Percentiles rank a stretch among this genome's conserved stretches.
Evolutionary conservation across 2,329 filamentous ascomycete genomes (phyloP).

Genomic region (Arthrobotrys iridis): DNA sequence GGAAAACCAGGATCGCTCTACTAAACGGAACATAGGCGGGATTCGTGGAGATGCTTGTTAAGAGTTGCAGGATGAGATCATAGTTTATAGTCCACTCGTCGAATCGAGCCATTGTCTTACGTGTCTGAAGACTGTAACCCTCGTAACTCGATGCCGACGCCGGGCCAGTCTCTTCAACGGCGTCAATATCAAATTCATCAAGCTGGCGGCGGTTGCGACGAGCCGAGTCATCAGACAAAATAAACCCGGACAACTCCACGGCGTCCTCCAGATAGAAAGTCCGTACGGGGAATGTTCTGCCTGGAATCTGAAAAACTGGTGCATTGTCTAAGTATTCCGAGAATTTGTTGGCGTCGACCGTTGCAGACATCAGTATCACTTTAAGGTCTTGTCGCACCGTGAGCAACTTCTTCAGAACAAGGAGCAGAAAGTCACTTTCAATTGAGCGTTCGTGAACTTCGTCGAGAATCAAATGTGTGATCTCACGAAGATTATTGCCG

Average conservation of each 20-base stretch:
- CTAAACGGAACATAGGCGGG: conserved; percentile 76
- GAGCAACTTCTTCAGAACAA: conserved; percentile 87
- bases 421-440: conserved; percentile 93
- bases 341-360: conserved; percentile 90
- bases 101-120: conserved; percentile 77
- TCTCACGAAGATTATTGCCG: conserved; percentile 83
- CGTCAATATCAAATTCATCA: conserved; percentile 65
- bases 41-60: conserved; percentile 78
- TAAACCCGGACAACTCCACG: conserved; percentile 83
- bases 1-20: conserved; percentile 90
- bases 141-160: conserved; percentile 71
- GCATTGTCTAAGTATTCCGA: conserved; percentile 87
- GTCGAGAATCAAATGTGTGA: conserved; percentile 95
- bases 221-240: conserved; percentile 63
- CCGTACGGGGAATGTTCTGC: conserved; percentile 90
- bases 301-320: conserved; percentile 88
- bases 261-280: conserved; percentile 92
- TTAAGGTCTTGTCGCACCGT: conserved; percentile 81
- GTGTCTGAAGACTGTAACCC: conserved; percentile 79
- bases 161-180: conserved; percentile 61
- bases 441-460: conserved; percentile 97
- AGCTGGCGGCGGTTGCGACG: conserved; percentile 60
- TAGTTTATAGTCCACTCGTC: conserved; percentile 95
- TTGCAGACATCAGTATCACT: conserved; percentile 96
- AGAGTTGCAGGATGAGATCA: conserved; percentile 81